A percentile compares a stretch with the other conserved stretches of the same genome.
Conservation (phyloP, 805 yeast genomes). For the Candida chauliodis region DNA sequence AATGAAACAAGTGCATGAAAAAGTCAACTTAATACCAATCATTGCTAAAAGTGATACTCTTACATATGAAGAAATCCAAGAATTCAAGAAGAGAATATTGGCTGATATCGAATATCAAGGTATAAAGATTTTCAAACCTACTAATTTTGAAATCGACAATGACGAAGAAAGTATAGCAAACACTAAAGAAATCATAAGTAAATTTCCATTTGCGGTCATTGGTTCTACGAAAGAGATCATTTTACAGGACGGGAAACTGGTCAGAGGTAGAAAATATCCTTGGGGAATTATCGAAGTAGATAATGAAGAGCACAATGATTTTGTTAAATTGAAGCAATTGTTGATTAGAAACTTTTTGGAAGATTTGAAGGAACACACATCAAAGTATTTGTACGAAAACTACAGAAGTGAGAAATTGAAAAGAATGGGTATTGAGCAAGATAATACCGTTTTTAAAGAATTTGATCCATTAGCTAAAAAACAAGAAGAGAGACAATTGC, state of each 20-base stretch:
- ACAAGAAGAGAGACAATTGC: slow-evolving; percentile 89
- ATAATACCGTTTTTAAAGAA: slow-evolving; percentile 87
- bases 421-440: slow-evolving; percentile 87
- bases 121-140: slow-evolving; percentile 73
- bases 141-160: slow-evolving; percentile 74
- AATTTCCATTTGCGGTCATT: slow-evolving; percentile 89
- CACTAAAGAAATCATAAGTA: slow-evolving; percentile 62
- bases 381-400: slow-evolving; percentile 73
- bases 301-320: slow-evolving; percentile 91
- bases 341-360: slow-evolving; percentile 87
- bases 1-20: slow-evolving; percentile 82
- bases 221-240: slow-evolving; percentile 79
- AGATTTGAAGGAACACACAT: slow-evolving; percentile 86
- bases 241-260: slow-evolving; percentile 67
- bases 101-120: slow-evolving; percentile 74
- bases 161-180: slow-evolving; percentile 77
- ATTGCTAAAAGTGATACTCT: slow-evolving; percentile 93
- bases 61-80: slow-evolving; percentile 76
- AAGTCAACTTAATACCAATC: slow-evolving; percentile 90
- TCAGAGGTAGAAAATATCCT: slow-evolving; percentile 91
- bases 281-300: slow-evolving; percentile 98
- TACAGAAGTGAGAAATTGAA: slow-evolving; percentile 82
- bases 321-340: slow-evolving; percentile 81
- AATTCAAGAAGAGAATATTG: slow-evolving; percentile 72
- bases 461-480: slow-evolving; percentile 90